Evolutionary conservation across 2,329 filamentous ascomycete species (phyloP).

Genomic region (Dothidotthia symphoricarpi): DNA sequence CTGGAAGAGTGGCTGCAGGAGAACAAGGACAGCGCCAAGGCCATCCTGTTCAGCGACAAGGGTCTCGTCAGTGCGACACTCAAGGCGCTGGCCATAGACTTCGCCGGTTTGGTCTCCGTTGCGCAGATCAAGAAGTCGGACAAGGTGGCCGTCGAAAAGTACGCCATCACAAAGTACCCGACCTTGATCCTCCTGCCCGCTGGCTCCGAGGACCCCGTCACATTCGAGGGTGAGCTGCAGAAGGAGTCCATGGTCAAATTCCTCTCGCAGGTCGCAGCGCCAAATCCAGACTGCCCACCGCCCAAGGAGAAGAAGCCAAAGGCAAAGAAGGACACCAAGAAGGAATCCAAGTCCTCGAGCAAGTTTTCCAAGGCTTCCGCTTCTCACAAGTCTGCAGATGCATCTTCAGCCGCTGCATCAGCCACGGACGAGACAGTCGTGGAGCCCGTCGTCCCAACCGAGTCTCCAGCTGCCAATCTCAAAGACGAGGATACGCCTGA

Average conservation of each 20-base stretch:
- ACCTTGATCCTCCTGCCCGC: constrained; percentile 76
- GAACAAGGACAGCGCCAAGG: constrained; percentile 71
- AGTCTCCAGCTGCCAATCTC: constrained; percentile 54
- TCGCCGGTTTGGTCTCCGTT: constrained; percentile 73
- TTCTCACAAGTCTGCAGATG: constrained; percentile 52
- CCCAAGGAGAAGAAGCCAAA: constrained; percentile 47
- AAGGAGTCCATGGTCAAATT: constrained; percentile 81
- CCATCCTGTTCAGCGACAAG: constrained; percentile 91
- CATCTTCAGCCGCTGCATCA: constrained; percentile 47
- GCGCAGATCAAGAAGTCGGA: constrained; percentile 86
- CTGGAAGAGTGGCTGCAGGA: constrained; percentile 70
- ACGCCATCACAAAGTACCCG: constrained; percentile 75
- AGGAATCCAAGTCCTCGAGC: constrained; percentile 49
- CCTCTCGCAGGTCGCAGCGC: constrained; percentile 71
- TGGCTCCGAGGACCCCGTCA: constrained; percentile 63
- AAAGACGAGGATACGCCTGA: constrained; percentile 46
- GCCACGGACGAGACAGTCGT: constrained; percentile 54
- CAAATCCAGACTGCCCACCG: constrained; percentile 73
- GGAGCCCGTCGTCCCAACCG: constrained; percentile 51
- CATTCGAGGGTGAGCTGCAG: constrained; percentile 81
- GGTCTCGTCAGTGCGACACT: constrained; percentile 80
- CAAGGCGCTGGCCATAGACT: constrained; percentile 86
- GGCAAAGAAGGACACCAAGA: constrained; percentile 46
- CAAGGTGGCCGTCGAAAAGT: constrained; percentile 66
- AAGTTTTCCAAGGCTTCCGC: constrained; percentile 53